A percentile compares a stretch with the other conserved stretches of the same genome.
Conservation (phyloP, 441 rosid species). For the Bocquillonia castaneifolia region DNA sequence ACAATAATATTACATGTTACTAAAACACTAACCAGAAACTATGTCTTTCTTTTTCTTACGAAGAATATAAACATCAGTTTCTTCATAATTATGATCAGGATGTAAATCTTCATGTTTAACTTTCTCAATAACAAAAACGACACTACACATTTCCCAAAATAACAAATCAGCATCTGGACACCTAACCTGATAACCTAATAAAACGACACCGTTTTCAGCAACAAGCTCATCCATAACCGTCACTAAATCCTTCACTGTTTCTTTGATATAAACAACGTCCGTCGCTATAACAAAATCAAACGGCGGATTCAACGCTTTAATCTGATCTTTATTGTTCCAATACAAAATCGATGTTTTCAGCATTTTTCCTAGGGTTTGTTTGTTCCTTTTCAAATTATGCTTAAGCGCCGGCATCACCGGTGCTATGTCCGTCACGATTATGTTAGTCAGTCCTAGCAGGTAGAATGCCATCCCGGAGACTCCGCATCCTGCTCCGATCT, state of each 20-base stretch:
- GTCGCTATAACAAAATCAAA: slow-evolving; percentile 76
- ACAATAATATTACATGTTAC: background rate
- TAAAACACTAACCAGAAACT: background rate
- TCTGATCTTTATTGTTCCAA: slow-evolving; percentile 63
- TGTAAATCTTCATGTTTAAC: slow-evolving; percentile 73
- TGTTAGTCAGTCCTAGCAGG: slow-evolving; percentile 64
- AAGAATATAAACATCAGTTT: slow-evolving; percentile 60
- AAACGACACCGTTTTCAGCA: slow-evolving; percentile 64
- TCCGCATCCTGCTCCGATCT: slow-evolving; percentile 79
- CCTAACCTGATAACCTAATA: slow-evolving; percentile 77
- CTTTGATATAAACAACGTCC: slow-evolving; percentile 89
- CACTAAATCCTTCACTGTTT: slow-evolving; percentile 51
- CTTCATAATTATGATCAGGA: slow-evolving; percentile 60
- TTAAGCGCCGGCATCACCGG: slow-evolving; percentile 83
- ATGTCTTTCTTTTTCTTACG: slow-evolving; percentile 42
- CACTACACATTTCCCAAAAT: slow-evolving; percentile 64
- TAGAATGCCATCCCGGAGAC: slow-evolving; percentile 74
- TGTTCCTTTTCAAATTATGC: slow-evolving; percentile 84
- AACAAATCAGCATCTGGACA: slow-evolving; percentile 71
- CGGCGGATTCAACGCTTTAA: slow-evolving; percentile 53
- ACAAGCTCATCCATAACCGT: slow-evolving; percentile 59
- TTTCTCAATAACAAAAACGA: slow-evolving; percentile 56
- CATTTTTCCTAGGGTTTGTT: slow-evolving; percentile 49
- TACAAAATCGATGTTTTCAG: slow-evolving; percentile 51
- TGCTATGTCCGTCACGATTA: slow-evolving; percentile 70